Base-by-base conservation (phyloP, 108 stramenopile species). In the Skeletonema tropicum region DNA sequence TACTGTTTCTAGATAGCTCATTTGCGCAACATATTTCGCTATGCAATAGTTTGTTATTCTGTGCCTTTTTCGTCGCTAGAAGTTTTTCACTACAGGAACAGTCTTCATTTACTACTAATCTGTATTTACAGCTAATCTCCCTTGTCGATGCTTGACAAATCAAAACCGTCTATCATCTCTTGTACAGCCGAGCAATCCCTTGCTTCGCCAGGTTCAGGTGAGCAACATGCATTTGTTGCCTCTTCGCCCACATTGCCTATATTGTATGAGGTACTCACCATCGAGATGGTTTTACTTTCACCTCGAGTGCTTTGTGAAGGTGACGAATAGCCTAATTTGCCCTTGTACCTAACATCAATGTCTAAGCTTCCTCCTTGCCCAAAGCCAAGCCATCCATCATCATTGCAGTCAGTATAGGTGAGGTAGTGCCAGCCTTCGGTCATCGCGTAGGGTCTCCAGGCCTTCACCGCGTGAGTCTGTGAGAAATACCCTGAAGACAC, bases 401-500 rank as follows among this genome's bases (percentile, higher is more conserved):
- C 45, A 12, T 46, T 46, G 4, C 45, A 46, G 13, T 46, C 45
- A n/a, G 15, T n/a, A 14, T n/a, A n/a, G n/a, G 45, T 46, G 14
- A 46, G n/a, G 45, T 46, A 46, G 45, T 46, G 45, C 45, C 45
- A 46, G n/a, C 45, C 45, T n/a, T 46, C 45, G 4, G 45, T 46
- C 45, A 46, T 46, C n/a, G 13, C n/a, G 45, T 46, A 46, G 14
- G 45, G 45, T n/a, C 45, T 46, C 45, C 45, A 46, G 15, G 45
- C 45, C 11, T 46, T 46, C 4, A 46, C 4, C 13, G 45, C 13
- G 11, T 46, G n/a, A n/a, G 45, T n/a, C 13, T 14, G 12, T 15
- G 45, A 46, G 45, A n/a, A n/a, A 2, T 46, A 13, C n/a, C 45
- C 45, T 14, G 45, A 14, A 2, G 45, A 46, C 12, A 46, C 45